phyloP scores from a whole-genome alignment of 495 filamentous ascomycete genomes.

The Neurospora cerealis region DNA sequence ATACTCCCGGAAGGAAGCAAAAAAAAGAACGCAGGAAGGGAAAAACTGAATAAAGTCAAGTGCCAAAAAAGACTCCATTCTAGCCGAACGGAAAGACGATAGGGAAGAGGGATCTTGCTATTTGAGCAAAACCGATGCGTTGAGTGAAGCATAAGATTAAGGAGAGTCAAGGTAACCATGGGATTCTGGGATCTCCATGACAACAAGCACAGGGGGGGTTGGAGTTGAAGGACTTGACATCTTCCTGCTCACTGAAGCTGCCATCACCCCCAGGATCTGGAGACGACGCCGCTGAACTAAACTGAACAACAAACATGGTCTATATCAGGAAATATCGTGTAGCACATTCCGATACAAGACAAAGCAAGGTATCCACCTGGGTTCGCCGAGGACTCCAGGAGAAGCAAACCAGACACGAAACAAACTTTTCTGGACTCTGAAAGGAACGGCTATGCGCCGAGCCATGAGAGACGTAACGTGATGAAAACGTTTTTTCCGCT shows the following conservation, averaged over 20 bases:
- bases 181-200: not conserved
- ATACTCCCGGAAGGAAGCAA: not conserved
- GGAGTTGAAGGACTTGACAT: not conserved
- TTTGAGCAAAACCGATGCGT: constrained; percentile 5
- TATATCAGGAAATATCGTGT: not conserved
- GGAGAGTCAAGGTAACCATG: constrained; percentile 17
- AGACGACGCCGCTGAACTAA: not conserved
- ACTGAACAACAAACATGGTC: not conserved
- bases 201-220: not conserved
- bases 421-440: not conserved
- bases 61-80: not conserved
- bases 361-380: not conserved
- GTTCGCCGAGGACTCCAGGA: not conserved
- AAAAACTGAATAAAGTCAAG: not conserved
- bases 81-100: not conserved
- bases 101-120: constrained; percentile 2
- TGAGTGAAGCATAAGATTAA: constrained; percentile 7
- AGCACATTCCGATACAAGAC: not conserved
- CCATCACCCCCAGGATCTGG: not conserved
- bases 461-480: not conserved
- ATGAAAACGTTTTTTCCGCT: not conserved
- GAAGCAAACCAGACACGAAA: not conserved
- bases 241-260: too few species aligned
- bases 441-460: not conserved
- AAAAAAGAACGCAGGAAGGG: not conserved